These are phyloP conservation scores for Phytophthora hybrid DNA, from an alignment of 352 stramenopile species.

Conservation along the genomic window DNA sequence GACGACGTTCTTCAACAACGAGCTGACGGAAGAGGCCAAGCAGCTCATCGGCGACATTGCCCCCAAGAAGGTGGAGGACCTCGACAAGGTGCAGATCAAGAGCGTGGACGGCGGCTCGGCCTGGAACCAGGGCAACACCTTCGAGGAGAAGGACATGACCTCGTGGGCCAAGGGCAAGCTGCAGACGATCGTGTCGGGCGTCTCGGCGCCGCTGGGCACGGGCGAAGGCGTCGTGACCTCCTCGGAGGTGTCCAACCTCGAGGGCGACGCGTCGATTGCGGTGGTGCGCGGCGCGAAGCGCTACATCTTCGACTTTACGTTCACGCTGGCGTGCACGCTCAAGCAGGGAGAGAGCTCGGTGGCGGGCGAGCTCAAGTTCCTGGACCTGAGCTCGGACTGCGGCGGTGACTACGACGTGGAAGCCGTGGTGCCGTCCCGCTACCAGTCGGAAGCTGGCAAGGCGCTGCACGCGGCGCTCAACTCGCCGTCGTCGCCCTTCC, in stretches of 20 bases:
- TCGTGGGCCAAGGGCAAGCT: conserved; percentile 85
- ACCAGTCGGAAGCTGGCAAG: conserved; percentile 74
- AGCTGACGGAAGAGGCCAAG: conserved; percentile 97
- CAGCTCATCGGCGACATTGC: conserved; percentile 97
- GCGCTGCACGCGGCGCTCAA: conserved; percentile 70
- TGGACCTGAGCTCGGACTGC: conserved; percentile 86
- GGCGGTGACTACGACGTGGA: conserved; percentile 79
- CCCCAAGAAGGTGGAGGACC: conserved; percentile 84
- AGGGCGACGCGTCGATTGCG: conserved; percentile 93
- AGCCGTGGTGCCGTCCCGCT: conserved; percentile 69
- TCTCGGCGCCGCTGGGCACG: conserved; percentile 48
- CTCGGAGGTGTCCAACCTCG: conserved; percentile 81
- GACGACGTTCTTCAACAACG: conserved; percentile 99
- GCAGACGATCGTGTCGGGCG: conserved; percentile 58
- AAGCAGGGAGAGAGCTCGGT: conserved; percentile 36
- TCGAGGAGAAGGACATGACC: conserved; percentile 94
- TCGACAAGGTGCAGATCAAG: conserved; percentile 83
- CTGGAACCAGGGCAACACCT: conserved; percentile 96
- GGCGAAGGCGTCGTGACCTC: conserved; percentile 61
- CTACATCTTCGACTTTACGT: conserved; percentile 91
- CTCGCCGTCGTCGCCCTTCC: conserved; percentile 64
- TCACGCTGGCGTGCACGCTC: conserved; percentile 60
- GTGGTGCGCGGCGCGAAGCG: conserved; percentile 94
- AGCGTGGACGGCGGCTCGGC: conserved; percentile 86
- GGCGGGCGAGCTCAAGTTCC: conserved; percentile 74